These are phyloP conservation scores for Penicillium sp. DNA, from an alignment of 2,329 filamentous ascomycete genomes.

Conservation along the genomic window DNA sequence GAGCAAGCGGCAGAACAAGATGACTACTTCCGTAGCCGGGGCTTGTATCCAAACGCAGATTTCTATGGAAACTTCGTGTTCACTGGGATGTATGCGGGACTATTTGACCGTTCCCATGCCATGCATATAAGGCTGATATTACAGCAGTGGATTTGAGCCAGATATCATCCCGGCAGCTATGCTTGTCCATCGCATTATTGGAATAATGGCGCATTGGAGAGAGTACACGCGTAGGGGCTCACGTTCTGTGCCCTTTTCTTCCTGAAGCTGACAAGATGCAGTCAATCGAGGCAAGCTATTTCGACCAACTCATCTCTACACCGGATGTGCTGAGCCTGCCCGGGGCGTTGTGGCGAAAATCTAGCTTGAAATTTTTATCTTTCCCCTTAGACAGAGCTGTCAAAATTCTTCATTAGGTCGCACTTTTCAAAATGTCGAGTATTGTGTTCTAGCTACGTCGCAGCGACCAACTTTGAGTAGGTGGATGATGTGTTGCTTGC, in stretches of 20 bases:
- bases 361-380: neutral
- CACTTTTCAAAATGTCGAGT: too few species aligned
- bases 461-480: too few species aligned
- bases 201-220: constrained; percentile 38
- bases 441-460: too few species aligned
- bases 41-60: constrained; percentile 48
- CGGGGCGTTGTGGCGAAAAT: constrained; percentile 12
- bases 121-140: neutral
- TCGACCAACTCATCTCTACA: constrained; percentile 32
- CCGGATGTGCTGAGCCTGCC: constrained; percentile 13
- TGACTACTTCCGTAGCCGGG: constrained; percentile 29
- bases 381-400: too few species aligned
- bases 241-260: neutral
- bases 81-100: constrained; percentile 36
- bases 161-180: constrained; percentile 34
- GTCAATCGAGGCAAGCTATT: constrained; percentile 32
- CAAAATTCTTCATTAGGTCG: too few species aligned
- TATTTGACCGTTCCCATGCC: rapidly evolving
- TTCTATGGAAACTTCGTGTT: constrained; percentile 49
- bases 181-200: constrained; percentile 33
- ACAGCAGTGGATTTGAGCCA: constrained; percentile 27
- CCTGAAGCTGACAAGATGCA: constrained; percentile 12
- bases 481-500: too few species aligned
- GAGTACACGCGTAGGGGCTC: constrained; percentile 31
- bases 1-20: constrained; percentile 27